These are phyloP conservation scores for Fusarium sp. DNA, from an alignment of 2,329 filamentous ascomycete species.

Conservation along the genomic window DNA sequence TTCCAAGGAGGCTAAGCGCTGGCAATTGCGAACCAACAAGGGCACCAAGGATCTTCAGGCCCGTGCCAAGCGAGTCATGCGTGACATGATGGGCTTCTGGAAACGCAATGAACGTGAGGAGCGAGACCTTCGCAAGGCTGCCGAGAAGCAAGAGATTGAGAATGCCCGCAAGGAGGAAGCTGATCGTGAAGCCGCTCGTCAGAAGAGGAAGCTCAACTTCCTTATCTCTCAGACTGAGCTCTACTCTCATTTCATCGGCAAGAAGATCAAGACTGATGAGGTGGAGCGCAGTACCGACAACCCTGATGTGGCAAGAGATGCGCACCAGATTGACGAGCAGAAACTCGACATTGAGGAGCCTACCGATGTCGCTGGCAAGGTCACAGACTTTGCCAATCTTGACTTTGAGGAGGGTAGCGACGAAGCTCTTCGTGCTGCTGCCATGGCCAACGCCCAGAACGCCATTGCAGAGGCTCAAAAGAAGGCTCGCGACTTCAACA, in stretches of 20 bases:
- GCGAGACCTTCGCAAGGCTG: conserved; percentile 91
- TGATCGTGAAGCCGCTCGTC: conserved; percentile 94
- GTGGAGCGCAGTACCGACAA: conserved; percentile 92
- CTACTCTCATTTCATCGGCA: conserved; percentile 99
- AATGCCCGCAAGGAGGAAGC: conserved; percentile 97
- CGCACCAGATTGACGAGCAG: conserved; percentile 54
- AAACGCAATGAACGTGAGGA: conserved; percentile 98
- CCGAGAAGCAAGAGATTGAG: conserved; percentile 95
- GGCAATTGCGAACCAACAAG: conserved; percentile 98
- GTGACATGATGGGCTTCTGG: conserved; percentile 99
- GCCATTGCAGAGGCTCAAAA: conserved; percentile 95
- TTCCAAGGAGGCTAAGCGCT: conserved; percentile 95
- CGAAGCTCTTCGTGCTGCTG: conserved; percentile 80
- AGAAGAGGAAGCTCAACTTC: conserved; percentile 99
- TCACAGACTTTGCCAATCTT: conserved; percentile 93
- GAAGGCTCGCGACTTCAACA: conserved; percentile 93
- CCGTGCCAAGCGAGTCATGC: conserved; percentile 96
- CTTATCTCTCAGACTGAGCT: conserved; percentile 98
- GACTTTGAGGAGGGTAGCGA: conserved; percentile 98
- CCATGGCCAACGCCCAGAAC: conserved; percentile 95
- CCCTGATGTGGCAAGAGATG: conserved; percentile 72
- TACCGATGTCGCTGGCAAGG: conserved; percentile 72
- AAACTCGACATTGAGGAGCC: conserved; percentile 65
- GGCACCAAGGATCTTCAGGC: conserved; percentile 98
- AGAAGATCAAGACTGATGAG: conserved; percentile 98